Base-by-base conservation (phyloP, 2,329 filamentous ascomycete species). In the Knoxdaviesia proteae region DNA sequence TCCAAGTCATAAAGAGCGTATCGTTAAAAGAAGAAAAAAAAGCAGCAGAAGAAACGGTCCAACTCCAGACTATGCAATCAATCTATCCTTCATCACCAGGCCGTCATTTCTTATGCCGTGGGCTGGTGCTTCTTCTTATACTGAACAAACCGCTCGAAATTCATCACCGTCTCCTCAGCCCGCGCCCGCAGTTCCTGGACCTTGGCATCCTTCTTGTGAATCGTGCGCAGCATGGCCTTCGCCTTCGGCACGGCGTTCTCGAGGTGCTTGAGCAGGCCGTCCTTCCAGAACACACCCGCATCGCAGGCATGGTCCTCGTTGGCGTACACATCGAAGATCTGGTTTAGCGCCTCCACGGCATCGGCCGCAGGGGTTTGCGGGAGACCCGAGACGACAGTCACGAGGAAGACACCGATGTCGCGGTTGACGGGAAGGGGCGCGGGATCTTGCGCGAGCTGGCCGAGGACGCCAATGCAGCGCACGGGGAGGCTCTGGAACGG, bases 241-340 rank as follows among this genome's bases (percentile, higher is more conserved):
- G 65, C 58, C 57, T 70, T 72, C 34, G 71, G 67, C 29, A 67
- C 49, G 6, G 60, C 58, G 10, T 64, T 67, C 48, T 76, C 69
- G 2, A 81, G 58, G 47, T 74, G 71, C 49, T 65, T 62, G 44
- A 76, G 54, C 51, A 80, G 74, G 47, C 62, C 63, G 47, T 74
- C 65, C 49, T 65, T 65, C 69, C 75, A 78, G 56, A 80, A 81
- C 3, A 80, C 74, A 31, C 68, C 64, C 45, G 59, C 61, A 52
- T 80, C 77, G 52, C 68, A 76, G 7, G 64, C 59, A 43, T 61
- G 64, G 8, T 61, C 63, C 54, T 75, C 72, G 52, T 80, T 71
- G 31, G 66, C 69, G 56, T 80, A 81, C 6, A 81, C 65, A 49
- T 80, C 77, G 49, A 78, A 77, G 11, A 81, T 47, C 54, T 78